Percentiles rank a stretch among this genome's conserved stretches.
phyloP scores from a whole-genome alignment of 768 basidiomycete species.

The Gymnopilus junonius region DNA sequence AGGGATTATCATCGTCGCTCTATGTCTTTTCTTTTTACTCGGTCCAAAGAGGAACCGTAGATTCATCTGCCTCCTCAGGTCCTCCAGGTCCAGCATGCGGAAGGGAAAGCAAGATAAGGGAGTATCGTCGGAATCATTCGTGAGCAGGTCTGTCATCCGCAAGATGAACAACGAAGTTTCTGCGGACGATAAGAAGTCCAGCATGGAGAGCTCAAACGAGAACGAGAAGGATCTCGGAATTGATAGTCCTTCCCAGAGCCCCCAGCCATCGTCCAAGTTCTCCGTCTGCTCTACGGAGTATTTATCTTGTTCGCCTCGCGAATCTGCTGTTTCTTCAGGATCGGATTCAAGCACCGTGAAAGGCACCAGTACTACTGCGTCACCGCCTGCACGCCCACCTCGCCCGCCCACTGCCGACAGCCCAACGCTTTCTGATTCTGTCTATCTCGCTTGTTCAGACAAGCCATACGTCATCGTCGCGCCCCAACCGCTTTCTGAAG shows the following conservation, averaged over 20 bases:
- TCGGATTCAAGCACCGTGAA: neutral
- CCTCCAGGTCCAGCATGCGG: neutral
- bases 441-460: conserved; percentile 28
- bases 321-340: conserved; percentile 10
- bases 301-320: conserved; percentile 8
- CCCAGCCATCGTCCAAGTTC: conserved; percentile 17
- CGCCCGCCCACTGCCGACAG: conserved; percentile 33
- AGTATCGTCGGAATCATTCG: conserved; percentile 1
- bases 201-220: neutral
- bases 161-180: neutral
- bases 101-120: conserved; percentile 10
- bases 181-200: neutral
- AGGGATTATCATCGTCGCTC: conserved; percentile 20
- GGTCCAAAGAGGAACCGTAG: conserved; percentile 13
- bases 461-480: conserved; percentile 27
- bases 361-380: conserved; percentile 8
- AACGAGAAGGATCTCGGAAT: neutral
- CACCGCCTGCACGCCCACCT: conserved; percentile 23
- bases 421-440: conserved; percentile 30
- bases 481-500: conserved; percentile 16
- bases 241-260: neutral
- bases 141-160: neutral
- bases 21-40: conserved; percentile 25
- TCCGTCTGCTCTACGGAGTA: conserved; percentile 23
- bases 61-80: neutral